Base-by-base conservation (phyloP, 352 stramenopile species). In the Globisporangium nunn region DNA sequence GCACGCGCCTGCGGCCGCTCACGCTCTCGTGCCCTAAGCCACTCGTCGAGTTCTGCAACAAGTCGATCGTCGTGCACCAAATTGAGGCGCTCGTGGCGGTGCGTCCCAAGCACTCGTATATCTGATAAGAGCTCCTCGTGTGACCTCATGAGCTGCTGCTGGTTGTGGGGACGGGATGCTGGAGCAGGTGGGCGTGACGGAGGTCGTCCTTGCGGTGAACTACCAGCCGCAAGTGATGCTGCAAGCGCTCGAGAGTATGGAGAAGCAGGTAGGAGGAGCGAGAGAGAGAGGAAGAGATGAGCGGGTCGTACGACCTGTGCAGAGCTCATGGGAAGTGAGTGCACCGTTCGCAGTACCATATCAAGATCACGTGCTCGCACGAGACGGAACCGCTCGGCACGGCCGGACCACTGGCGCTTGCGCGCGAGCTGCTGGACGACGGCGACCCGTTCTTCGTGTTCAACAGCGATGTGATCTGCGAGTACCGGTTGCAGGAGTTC, bases 21-120 rank as follows among this genome's bases (percentile, higher is more conserved):
- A 96, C 87, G 52, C 83, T 96, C 46, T 95, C 86, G 49, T 94
- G 82, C 45, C 84, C 87, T 48, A 96, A 95, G 73, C 87, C 87
- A 33, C 71, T 96, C 29, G 87, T 96, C 45, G 87, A 96, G 63
- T 96, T 96, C 70, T 93, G 83, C 72, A 96, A 96, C 72, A 95
- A 94, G 53, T 85, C 87, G 10, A 91, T 96, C 59, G 81, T 96
- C 12, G 49, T 90, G 66, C 86, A 96, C 63, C 87, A 96, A 69
- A 91, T 96, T 45, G 81, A 94, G 66, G 87, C 86, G 52, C 82
- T 96, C 41, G 82, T 91, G 17, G 78, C 66, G 56, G 85, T 92
- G 40, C 49, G 70, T n/a, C n/a, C n/a, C n/a, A n/a, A n/a, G n/a
- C n/a, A n/a, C n/a, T n/a, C n/a, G n/a, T n/a, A n/a, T n/a, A n/a